Evolutionary conservation across 768 basidiomycete species (phyloP).

Genomic region (Pleurotus cornucopiae): DNA sequence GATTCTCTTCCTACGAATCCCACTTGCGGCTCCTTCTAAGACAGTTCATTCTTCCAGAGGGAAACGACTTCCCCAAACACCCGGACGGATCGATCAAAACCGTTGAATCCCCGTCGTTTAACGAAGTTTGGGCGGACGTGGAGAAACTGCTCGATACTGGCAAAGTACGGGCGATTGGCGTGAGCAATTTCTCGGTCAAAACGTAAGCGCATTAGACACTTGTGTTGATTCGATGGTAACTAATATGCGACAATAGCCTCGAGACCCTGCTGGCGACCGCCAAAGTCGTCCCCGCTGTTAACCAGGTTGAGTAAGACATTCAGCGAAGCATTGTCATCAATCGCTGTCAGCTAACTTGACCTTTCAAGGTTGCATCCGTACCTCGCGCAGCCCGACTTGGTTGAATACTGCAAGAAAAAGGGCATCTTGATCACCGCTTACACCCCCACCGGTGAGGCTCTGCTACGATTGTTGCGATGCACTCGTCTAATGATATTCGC

Average conservation of each 20-base stretch:
- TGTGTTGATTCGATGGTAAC: background rate
- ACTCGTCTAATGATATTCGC: background rate
- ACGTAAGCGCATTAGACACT: constrained; percentile 28
- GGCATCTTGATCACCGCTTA: constrained; percentile 49
- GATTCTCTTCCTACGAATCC: background rate
- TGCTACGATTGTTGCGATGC: background rate
- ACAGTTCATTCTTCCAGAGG: constrained; percentile 4
- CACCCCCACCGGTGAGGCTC: constrained; percentile 36
- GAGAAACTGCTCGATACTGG: constrained; percentile 45
- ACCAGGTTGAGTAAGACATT: constrained; percentile 40
- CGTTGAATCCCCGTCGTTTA: constrained; percentile 27
- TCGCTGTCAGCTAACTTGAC: background rate
- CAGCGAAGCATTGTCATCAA: too few species aligned
- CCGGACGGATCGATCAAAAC: constrained; percentile 29
- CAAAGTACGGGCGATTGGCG: constrained; percentile 47
- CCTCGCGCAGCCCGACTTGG: constrained; percentile 41
- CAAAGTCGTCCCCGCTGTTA: constrained; percentile 41
- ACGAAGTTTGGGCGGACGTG: constrained; percentile 45
- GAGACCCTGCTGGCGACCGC: constrained; percentile 35
- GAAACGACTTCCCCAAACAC: constrained; percentile 18
- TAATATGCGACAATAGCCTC: constrained; percentile 19
- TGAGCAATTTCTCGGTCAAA: constrained; percentile 59
- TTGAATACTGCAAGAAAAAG: constrained; percentile 42
- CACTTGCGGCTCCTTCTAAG: too few species aligned
- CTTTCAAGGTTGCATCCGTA: constrained; percentile 42